Base-by-base conservation (phyloP, 495 filamentous ascomycete genomes). In the Penicillium goetzii region DNA sequence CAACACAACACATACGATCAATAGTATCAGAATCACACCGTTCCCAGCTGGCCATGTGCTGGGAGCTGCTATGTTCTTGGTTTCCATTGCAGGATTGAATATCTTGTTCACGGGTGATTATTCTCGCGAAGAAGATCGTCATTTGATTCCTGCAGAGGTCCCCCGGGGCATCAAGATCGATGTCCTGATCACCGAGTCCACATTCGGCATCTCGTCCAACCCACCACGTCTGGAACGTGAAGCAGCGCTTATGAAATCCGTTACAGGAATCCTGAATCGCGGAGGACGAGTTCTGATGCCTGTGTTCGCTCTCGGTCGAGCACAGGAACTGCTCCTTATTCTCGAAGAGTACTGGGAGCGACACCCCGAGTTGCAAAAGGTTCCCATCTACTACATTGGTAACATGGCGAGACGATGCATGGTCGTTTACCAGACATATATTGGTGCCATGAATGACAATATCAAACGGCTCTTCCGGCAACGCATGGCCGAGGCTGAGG, bases 71-170 rank as follows among this genome's bases (percentile, higher is more conserved):
- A 99, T 99, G 95, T 99, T 96, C 72, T 81, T 97, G 50, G 89
- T 99, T 62, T 93, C 97, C 65, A 98, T 99, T 68, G 94, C 93
- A 6, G 95, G 94, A 1, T 83, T 99, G 47, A 97, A 96, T 63
- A 94, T 97, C 56, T 84, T 99, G 55, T 99, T 99, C 77, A 99
- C 95, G 0, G 95, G 95, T 34, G 95, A 99, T 74, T 99, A 98
- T 74, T 96, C 92, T 21, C 85, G 94, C 38, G 95, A 99, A 72
- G 88, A 93, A 61, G 94, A 99, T 72, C 85, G 95, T 17, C 95
- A 99, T 86, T 79, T 99, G 33, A 91, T 98, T 50, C 93, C 95
- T 0, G 95, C 95, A 14, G 84, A 91, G 65, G 90, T 97, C 0
- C 95, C 95, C 7, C 87, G 84, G 59, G 89, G 89, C 43, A 81